These are phyloP conservation scores for Rhipidocladum racemiflorum DNA, from an alignment of 176 grass and related monocot species.

Conservation along the genomic window DNA sequence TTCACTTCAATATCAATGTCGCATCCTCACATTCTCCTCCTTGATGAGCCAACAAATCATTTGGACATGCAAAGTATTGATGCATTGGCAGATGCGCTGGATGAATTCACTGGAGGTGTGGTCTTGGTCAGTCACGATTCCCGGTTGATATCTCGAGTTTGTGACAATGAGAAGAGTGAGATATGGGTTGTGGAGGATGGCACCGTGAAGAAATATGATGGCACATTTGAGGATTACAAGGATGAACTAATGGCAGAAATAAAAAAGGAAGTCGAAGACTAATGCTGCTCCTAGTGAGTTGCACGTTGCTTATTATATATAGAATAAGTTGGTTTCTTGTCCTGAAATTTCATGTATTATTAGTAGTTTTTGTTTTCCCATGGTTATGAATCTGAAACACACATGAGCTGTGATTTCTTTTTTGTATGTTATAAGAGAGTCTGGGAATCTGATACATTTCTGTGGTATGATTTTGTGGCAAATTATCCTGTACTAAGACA, in stretches of 20 bases:
- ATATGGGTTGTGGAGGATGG: conserved; percentile 98
- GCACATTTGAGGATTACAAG: conserved; percentile 92
- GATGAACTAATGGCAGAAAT: conserved; percentile 91
- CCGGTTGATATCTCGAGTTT: conserved; percentile 82
- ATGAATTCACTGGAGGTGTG: conserved; percentile 93
- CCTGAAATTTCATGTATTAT: conserved; percentile 35
- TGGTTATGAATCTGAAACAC: conserved; percentile 14
- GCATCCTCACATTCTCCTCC: conserved; percentile 78
- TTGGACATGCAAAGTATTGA: conserved; percentile 99
- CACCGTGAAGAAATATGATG: conserved; percentile 71
- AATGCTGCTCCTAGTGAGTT: conserved; percentile 37
- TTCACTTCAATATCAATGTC: conserved; percentile 99
- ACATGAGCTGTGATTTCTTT: conserved; percentile 26
- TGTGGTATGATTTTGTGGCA: neutral
- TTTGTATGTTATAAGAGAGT: conserved; percentile 13
- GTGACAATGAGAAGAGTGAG: conserved; percentile 82
- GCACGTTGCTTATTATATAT: conserved; percentile 39
- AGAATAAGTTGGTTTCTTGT: conserved; percentile 32
- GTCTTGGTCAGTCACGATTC: conserved; percentile 94
- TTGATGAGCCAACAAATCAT: conserved; percentile 99
- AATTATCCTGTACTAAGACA: neutral
- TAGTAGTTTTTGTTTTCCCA: conserved; percentile 20
- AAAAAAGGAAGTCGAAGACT: conserved; percentile 84
- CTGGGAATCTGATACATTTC: neutral
- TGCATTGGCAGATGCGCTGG: conserved; percentile 82